A percentile compares a stretch with the other conserved stretches of the same genome.
phyloP scores from a whole-genome alignment of 1,139 yeast genomes.

The Yamadazyma taylorii region DNA sequence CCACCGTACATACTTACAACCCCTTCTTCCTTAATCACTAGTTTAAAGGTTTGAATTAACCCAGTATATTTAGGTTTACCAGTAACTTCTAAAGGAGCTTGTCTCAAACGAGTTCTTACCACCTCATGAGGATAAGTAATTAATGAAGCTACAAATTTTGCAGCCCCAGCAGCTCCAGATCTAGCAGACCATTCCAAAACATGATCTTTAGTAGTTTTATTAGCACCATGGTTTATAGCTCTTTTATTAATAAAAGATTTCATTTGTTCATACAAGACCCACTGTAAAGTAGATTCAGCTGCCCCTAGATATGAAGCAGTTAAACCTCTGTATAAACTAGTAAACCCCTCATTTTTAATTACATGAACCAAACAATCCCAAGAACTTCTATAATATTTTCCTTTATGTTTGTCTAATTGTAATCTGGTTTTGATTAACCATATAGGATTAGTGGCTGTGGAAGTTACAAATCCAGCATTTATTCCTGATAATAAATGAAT shows the following conservation, averaged over 20 bases:
- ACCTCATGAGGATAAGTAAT: slow-evolving; percentile 98
- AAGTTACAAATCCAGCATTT: slow-evolving; percentile 89
- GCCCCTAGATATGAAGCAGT: slow-evolving; percentile 96
- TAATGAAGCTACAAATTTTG: slow-evolving; percentile 88
- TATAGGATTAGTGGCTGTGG: slow-evolving; percentile 99
- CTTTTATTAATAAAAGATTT: slow-evolving; percentile 65
- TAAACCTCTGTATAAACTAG: slow-evolving; percentile 81
- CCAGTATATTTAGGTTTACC: slow-evolving; percentile 91
- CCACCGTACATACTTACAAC: slow-evolving; percentile 95
- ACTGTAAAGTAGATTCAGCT: slow-evolving; percentile 88
- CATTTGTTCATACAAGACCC: slow-evolving; percentile 98
- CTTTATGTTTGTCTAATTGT: slow-evolving; percentile 75
- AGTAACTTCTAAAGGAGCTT: slow-evolving; percentile 74
- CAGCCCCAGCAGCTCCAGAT: slow-evolving; percentile 97
- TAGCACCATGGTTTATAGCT: slow-evolving; percentile 40
- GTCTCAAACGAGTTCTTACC: slow-evolving; percentile 91
- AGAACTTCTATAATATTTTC: slow-evolving; percentile 74
- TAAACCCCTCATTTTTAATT: slow-evolving; percentile 71
- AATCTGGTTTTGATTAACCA: slow-evolving; percentile 96
- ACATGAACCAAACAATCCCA: slow-evolving; percentile 80
- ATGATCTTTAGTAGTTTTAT: slow-evolving; percentile 58
- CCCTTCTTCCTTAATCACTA: slow-evolving; percentile 89
- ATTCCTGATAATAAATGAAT: slow-evolving; percentile 89
- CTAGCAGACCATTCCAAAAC: slow-evolving; percentile 91
- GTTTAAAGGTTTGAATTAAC: slow-evolving; percentile 77